A percentile compares a stretch with the other conserved stretches of the same genome.
Conservation (phyloP, 257 asterid genomes). For the Jaltomata sinuosa region DNA sequence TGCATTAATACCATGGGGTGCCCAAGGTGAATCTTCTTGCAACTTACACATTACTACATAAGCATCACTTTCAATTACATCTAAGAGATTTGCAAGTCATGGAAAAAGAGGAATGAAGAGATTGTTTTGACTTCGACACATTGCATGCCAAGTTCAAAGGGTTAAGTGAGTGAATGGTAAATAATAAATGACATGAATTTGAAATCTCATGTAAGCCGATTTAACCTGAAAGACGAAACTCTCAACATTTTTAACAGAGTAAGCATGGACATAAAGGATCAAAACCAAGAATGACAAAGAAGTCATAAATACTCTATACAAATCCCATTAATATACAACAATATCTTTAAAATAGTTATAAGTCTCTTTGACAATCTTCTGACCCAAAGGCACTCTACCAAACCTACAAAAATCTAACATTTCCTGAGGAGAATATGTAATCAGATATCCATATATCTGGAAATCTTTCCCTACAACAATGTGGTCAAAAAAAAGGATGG, state of each 20-base stretch:
- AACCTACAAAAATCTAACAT: too few relatives aligned
- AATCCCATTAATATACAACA: neutral
- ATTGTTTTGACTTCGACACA: too few relatives aligned
- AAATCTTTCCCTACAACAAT: too few relatives aligned
- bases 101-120: too few relatives aligned
- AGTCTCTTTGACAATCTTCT: too few relatives aligned
- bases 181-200: neutral
- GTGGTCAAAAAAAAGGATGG: too few relatives aligned
- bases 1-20: neutral
- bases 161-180: neutral
- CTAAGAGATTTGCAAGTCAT: neutral
- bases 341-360: neutral
- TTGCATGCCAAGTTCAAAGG: neutral
- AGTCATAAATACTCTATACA: too few relatives aligned
- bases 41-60: neutral
- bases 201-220: neutral
- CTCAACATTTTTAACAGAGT: neutral
- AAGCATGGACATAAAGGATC: neutral
- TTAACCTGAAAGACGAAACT: too few relatives aligned
- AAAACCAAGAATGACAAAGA: neutral
- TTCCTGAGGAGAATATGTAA: too few relatives aligned
- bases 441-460: too few relatives aligned
- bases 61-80: too few relatives aligned
- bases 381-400: too few relatives aligned
- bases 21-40: neutral